Evolutionary conservation across 441 rosid genomes (phyloP).

Genomic region (Euphorbia schlechtendalii): DNA sequence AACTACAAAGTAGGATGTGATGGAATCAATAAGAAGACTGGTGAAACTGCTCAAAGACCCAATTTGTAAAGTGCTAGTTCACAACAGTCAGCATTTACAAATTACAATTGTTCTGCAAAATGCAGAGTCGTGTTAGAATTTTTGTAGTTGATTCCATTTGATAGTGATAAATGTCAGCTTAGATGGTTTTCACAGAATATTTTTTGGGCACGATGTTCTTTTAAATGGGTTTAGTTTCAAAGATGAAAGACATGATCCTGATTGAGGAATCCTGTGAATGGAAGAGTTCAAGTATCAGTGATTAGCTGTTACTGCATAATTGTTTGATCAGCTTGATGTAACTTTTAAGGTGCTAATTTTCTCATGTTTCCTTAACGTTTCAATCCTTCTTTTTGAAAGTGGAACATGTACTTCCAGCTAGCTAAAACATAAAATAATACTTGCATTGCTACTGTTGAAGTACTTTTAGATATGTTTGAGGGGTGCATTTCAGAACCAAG

Average conservation of each 20-base stretch:
- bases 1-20: conserved; percentile 20
- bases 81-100: not conserved
- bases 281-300: not conserved
- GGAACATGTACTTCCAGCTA: no score
- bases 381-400: no score
- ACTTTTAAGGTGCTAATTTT: no score
- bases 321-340: not conserved
- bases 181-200: not conserved
- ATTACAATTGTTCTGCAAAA: no score
- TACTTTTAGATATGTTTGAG: no score
- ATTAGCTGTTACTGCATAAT: not conserved
- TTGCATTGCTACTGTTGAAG: no score
- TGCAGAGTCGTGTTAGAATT: not conserved
- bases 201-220: not conserved
- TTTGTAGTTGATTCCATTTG: not conserved
- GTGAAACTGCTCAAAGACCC: conserved; percentile 9
- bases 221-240: not conserved
- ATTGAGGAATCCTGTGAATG: not conserved
- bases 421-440: no score
- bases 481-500: no score
- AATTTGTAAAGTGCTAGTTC: conserved; percentile 6
- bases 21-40: conserved; percentile 11
- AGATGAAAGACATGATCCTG: not conserved
- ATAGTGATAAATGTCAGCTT: no score
- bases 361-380: no score